Evolutionary conservation across 768 basidiomycete genomes (phyloP).

Genomic region (Paxillus involutus): DNA sequence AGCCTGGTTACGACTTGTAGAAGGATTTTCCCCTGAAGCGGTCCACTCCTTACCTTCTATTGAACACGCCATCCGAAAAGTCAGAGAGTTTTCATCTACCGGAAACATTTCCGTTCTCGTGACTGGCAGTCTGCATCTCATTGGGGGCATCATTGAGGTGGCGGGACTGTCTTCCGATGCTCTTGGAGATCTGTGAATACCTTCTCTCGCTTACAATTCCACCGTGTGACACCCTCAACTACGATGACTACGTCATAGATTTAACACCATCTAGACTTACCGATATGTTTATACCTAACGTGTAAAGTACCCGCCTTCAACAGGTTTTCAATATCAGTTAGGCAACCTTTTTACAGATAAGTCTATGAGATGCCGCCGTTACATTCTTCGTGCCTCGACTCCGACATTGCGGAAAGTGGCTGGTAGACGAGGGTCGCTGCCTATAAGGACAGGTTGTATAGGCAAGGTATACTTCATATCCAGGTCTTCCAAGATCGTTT

Average conservation of each 20-base stretch:
- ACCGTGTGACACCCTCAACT: neutral
- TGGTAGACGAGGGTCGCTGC: constrained; percentile 14
- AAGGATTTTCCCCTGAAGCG: constrained; percentile 55
- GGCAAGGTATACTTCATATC: constrained; percentile 71
- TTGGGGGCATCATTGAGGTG: constrained; percentile 93
- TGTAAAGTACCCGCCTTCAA: constrained; percentile 34
- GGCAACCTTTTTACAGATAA: neutral
- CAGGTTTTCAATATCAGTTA: constrained; percentile 18
- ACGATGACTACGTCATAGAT: neutral
- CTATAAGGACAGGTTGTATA: constrained; percentile 67
- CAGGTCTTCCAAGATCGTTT: constrained; percentile 69
- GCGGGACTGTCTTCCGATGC: constrained; percentile 75
- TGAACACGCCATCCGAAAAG: constrained; percentile 78
- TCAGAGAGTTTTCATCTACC: constrained; percentile 43
- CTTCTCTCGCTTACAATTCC: neutral
- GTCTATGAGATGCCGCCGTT: neutral
- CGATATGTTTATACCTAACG: constrained; percentile 7
- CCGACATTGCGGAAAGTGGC: neutral
- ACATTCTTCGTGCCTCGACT: constrained; percentile 11
- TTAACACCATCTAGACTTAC: constrained; percentile 2
- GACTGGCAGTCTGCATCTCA: constrained; percentile 88
- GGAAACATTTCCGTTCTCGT: constrained; percentile 67
- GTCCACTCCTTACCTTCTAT: constrained; percentile 86
- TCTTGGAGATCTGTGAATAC: constrained; percentile 39
- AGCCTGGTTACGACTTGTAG: constrained; percentile 68